A percentile compares a stretch with the other conserved stretches of the same genome.
These are phyloP conservation scores for Hyaloperonospora brassicae DNA, from an alignment of 352 stramenopile species.

Conservation along the genomic window DNA sequence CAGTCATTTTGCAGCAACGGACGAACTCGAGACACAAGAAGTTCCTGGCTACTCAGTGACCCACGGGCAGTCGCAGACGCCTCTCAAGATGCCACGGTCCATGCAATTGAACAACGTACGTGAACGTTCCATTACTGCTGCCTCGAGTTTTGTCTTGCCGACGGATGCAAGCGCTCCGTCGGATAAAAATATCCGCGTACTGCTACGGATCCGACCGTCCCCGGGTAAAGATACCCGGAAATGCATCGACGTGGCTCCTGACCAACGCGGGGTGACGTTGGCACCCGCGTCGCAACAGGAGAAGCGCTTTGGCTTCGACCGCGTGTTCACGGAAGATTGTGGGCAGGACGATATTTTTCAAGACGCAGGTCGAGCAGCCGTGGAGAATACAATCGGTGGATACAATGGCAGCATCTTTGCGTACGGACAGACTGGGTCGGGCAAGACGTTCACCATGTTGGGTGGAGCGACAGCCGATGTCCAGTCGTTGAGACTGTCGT, in stretches of 20 bases:
- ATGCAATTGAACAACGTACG: neutral
- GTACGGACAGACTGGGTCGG: slow-evolving; percentile 83
- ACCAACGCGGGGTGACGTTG: slow-evolving; percentile 55
- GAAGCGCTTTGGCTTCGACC: slow-evolving; percentile 82
- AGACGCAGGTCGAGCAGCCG: slow-evolving; percentile 56
- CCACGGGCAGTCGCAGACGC: slow-evolving; percentile 2
- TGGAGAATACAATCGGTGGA: slow-evolving; percentile 76
- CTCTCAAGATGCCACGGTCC: neutral
- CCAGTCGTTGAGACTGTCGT: slow-evolving; percentile 41
- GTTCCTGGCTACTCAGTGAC: neutral
- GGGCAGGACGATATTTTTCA: slow-evolving; percentile 79
- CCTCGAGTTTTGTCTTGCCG: slow-evolving; percentile 9
- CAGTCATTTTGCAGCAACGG: neutral
- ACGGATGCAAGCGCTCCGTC: slow-evolving; percentile 12
- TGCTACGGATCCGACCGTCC: slow-evolving; percentile 49
- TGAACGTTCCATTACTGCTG: neutral
- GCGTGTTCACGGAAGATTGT: slow-evolving; percentile 59
- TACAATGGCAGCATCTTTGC: slow-evolving; percentile 89
- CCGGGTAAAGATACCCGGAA: slow-evolving; percentile 24
- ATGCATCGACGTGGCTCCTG: slow-evolving; percentile 50
- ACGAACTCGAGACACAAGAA: slow-evolving; percentile 16
- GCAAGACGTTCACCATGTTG: slow-evolving; percentile 88
- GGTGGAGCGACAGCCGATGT: slow-evolving; percentile 30
- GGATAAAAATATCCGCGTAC: slow-evolving; percentile 58
- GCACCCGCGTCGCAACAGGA: slow-evolving; percentile 52